Conservation (phyloP, 2,329 filamentous ascomycete species). For the Cordyceps cateniannulata region DNA sequence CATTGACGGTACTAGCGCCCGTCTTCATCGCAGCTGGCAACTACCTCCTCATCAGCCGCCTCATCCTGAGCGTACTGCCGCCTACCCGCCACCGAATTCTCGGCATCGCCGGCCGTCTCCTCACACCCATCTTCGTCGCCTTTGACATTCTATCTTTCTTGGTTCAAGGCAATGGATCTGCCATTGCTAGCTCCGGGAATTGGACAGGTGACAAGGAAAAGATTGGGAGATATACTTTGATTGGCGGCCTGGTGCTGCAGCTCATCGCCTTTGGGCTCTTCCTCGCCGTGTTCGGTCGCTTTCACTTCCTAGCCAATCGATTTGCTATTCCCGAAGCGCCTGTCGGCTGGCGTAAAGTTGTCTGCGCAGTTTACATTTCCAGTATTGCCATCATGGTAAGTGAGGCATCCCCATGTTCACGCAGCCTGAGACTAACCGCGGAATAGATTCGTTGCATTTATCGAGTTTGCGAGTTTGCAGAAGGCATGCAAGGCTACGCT, state of each 20-base stretch:
- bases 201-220: constrained; percentile 35
- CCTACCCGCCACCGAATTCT: constrained; percentile 27
- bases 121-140: constrained; percentile 40
- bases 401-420: neutral
- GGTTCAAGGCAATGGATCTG: constrained; percentile 38
- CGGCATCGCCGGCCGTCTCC: constrained; percentile 28
- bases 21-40: constrained; percentile 43
- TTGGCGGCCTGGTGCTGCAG: constrained; percentile 36
- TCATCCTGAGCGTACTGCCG: constrained; percentile 34
- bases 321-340: constrained; percentile 22
- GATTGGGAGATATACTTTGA: constrained; percentile 34
- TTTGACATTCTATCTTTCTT: constrained; percentile 39
- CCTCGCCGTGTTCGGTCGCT: constrained; percentile 31
- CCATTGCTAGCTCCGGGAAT: constrained; percentile 34
- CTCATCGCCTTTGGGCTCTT: constrained; percentile 34
- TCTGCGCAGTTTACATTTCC: constrained; percentile 37
- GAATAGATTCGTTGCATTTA: constrained; percentile 44
- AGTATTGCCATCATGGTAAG: constrained; percentile 39
- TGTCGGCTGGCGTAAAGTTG: constrained; percentile 30
- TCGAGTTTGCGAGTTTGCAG: constrained; percentile 45
- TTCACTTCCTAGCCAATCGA: constrained; percentile 27
- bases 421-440: neutral
- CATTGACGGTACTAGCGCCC: constrained; percentile 41
- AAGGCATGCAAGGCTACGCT: constrained; percentile 43
- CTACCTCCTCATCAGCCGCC: constrained; percentile 43